phyloP scores from a whole-genome alignment of 1,139 yeast genomes.

The Hemisphaericaspora xylanilytica region DNA sequence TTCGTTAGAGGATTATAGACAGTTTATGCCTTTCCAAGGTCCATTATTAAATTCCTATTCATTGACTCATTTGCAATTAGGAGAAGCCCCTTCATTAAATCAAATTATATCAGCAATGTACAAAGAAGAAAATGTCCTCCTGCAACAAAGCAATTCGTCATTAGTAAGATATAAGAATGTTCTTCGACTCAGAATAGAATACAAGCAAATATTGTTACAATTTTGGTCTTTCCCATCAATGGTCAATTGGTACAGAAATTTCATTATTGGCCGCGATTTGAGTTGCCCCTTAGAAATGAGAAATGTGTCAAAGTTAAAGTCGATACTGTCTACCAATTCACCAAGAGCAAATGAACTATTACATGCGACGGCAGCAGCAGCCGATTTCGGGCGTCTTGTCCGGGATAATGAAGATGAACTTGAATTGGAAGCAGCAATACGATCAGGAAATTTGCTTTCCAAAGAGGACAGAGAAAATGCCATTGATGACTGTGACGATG shows the following conservation, averaged over 20 bases:
- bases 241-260: slow-evolving; percentile 40
- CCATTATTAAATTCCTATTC: slow-evolving; percentile 28
- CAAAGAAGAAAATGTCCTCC: slow-evolving; percentile 23
- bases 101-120: slow-evolving; percentile 28
- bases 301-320: slow-evolving; percentile 26
- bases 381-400: slow-evolving; percentile 13
- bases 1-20: slow-evolving; percentile 15
- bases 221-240: slow-evolving; percentile 44
- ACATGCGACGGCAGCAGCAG: slow-evolving; percentile 28
- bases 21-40: slow-evolving; percentile 24
- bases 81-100: slow-evolving; percentile 39
- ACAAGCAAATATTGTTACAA: slow-evolving; percentile 40
- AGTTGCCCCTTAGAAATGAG: slow-evolving; percentile 34
- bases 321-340: slow-evolving; percentile 30
- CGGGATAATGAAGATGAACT: neutral
- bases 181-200: slow-evolving; percentile 40
- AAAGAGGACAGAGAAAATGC: neutral
- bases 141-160: slow-evolving; percentile 21
- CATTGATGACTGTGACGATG: neutral
- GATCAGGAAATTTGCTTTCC: neutral
- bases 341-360: slow-evolving; percentile 26
- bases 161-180: slow-evolving; percentile 36
- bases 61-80: slow-evolving; percentile 31
- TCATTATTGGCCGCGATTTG: slow-evolving; percentile 37
- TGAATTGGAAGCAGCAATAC: neutral